phyloP scores from a whole-genome alignment of 208 protist genomes.

The Trichomonas tenax region DNA sequence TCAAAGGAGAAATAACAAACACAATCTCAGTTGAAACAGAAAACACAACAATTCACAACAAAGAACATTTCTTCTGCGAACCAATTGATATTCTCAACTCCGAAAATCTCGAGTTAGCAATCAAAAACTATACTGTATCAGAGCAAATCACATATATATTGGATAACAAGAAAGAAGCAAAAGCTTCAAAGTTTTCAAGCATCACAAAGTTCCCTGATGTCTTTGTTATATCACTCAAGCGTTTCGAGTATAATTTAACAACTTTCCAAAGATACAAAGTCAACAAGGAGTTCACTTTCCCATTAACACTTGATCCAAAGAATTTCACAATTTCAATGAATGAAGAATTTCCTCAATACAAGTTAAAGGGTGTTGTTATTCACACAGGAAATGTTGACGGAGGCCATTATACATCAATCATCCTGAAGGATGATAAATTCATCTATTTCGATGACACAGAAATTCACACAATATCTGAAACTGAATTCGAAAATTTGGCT shows the following conservation, averaged over 20 bases:
- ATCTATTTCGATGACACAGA: not conserved
- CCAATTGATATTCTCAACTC: not conserved
- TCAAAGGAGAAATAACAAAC: not conserved
- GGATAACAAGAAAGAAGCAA: not conserved
- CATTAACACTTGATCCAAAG: not conserved
- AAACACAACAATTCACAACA: not conserved
- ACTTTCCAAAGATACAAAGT: not conserved
- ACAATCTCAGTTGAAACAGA: not conserved
- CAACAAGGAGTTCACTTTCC: not conserved
- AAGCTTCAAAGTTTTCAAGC: not conserved
- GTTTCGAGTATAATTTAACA: not conserved
- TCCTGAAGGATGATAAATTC: not conserved
- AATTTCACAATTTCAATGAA: not conserved
- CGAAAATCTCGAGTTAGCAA: not conserved
- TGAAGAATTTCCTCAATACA: not conserved
- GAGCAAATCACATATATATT: not conserved
- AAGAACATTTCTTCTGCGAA: not conserved
- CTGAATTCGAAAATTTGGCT: not conserved
- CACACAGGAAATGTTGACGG: not conserved
- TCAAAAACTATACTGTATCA: not conserved
- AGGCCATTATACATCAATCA: not conserved
- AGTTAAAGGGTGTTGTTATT: not conserved
- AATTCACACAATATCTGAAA: not conserved
- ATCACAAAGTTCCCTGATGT: not conserved
- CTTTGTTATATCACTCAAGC: not conserved